These are phyloP conservation scores for Ensete ventricosum DNA, from an alignment of 176 grass and related monocot genomes.

Conservation along the genomic window DNA sequence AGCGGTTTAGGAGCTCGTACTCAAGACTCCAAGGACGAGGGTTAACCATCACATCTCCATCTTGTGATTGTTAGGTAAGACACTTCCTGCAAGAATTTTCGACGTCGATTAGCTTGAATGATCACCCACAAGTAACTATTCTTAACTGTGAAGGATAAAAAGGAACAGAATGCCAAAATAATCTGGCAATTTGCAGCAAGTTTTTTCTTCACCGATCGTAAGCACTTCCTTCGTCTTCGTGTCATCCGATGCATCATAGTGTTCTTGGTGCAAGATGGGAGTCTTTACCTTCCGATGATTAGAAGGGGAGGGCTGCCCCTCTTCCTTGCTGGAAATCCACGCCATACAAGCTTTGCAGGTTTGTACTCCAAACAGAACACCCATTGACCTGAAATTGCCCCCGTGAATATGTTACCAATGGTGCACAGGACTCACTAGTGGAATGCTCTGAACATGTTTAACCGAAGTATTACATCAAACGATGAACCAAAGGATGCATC, in stretches of 20 bases:
- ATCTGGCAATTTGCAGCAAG: too few relatives aligned
- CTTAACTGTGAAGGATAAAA: too few relatives aligned
- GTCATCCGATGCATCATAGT: too few relatives aligned
- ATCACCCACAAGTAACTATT: too few relatives aligned
- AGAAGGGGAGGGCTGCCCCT: conserved; percentile 45
- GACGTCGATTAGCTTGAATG: too few relatives aligned
- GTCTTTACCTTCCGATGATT: conserved; percentile 53
- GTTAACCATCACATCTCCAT: conserved; percentile 54
- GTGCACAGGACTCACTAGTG: not conserved
- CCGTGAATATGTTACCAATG: not conserved
- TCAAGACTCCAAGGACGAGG: conserved; percentile 18
- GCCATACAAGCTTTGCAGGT: conserved; percentile 32
- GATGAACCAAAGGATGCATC: conserved; percentile 33
- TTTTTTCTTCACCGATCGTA: too few relatives aligned
- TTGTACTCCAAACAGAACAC: conserved; percentile 47
- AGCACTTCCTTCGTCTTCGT: too few relatives aligned
- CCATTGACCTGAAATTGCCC: conserved; percentile 39
- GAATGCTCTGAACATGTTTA: not conserved
- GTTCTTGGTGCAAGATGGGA: not conserved
- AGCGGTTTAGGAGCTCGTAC: conserved; percentile 1
- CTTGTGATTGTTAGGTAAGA: conserved; percentile 44
- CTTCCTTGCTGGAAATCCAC: conserved; percentile 22
- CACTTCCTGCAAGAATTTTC: conserved; percentile 31
- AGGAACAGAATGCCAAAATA: too few relatives aligned
- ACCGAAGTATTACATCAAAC: conserved; percentile 35